A percentile compares a stretch with the other conserved stretches of the same genome.
Conservation (phyloP, 2,329 filamentous ascomycete species). For the Neoascochyta sp. region DNA sequence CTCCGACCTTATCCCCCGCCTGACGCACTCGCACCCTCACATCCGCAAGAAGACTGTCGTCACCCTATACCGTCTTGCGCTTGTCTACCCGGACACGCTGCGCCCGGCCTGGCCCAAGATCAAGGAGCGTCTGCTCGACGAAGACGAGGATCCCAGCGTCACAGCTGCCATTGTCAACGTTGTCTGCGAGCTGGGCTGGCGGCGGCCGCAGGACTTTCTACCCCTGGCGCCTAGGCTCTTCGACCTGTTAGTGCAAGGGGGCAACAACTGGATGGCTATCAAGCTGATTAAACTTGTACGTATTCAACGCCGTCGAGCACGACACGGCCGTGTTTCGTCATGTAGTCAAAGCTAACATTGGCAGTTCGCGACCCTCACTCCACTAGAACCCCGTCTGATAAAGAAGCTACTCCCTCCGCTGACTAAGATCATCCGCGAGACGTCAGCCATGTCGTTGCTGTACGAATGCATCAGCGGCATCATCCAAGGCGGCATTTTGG, state of each 20-base stretch:
- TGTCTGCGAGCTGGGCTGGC: constrained; percentile 91
- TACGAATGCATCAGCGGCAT: constrained; percentile 99
- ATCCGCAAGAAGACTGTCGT: constrained; percentile 96
- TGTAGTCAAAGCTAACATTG: constrained; percentile 14
- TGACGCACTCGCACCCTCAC: constrained; percentile 79
- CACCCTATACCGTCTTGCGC: constrained; percentile 83
- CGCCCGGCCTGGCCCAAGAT: constrained; percentile 95
- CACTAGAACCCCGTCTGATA: constrained; percentile 83
- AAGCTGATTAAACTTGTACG: constrained; percentile 93
- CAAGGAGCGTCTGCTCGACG: constrained; percentile 88
- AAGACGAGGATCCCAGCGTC: constrained; percentile 84
- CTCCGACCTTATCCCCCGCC: constrained; percentile 76
- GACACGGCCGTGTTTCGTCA: too few relatives aligned
- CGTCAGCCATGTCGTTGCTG: constrained; percentile 92
- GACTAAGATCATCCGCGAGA: constrained; percentile 89
- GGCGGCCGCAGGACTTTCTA: constrained; percentile 88
- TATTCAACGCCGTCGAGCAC: constrained; percentile 5
- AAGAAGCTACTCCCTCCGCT: constrained; percentile 88
- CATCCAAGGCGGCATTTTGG: constrained; percentile 91
- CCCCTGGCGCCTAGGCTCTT: constrained; percentile 88
- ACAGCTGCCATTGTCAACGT: constrained; percentile 96
- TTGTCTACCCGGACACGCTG: constrained; percentile 95
- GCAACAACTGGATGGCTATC: constrained; percentile 99
- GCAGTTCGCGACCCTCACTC: constrained; percentile 90
- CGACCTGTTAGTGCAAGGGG: constrained; percentile 83